Evolutionary conservation across 2,329 filamentous ascomycete species (phyloP).

Genomic region (Diplodia sapinea): DNA sequence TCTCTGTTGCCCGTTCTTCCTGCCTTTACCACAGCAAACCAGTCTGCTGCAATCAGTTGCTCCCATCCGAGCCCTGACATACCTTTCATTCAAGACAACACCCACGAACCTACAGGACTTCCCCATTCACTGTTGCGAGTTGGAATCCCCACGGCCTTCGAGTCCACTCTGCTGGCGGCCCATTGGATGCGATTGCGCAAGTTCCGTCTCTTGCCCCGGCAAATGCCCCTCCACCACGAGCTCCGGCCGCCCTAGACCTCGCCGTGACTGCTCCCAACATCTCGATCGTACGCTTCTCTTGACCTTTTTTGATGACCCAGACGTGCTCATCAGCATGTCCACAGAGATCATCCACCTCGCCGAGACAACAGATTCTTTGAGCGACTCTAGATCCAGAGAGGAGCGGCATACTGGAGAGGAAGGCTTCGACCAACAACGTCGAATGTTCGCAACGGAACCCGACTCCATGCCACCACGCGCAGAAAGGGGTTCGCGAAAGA

Average conservation of each 20-base stretch:
- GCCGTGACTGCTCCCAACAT: background rate
- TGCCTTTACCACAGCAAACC: background rate
- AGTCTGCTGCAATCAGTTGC: background rate
- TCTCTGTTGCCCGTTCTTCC: background rate
- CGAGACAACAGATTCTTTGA: background rate
- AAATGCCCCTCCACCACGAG: constrained; percentile 18
- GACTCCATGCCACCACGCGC: background rate
- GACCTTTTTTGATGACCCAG: background rate
- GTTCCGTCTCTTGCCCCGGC: background rate
- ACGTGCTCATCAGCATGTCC: constrained; percentile 23
- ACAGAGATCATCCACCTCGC: constrained; percentile 5
- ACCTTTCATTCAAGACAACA: background rate
- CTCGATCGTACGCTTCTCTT: constrained; percentile 10
- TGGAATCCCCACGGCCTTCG: background rate
- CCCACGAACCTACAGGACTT: too few relatives aligned
- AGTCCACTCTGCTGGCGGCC: background rate
- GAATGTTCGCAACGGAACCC: too few relatives aligned
- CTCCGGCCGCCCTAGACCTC: constrained; percentile 18
- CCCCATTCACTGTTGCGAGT: background rate
- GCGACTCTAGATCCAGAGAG: background rate
- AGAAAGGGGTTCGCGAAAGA: background rate
- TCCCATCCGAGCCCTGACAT: background rate
- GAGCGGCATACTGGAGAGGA: background rate
- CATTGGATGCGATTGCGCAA: constrained; percentile 6
- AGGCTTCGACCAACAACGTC: background rate